Evolutionary conservation across 768 basidiomycete genomes (phyloP).

Genomic region (Serendipita sp.): DNA sequence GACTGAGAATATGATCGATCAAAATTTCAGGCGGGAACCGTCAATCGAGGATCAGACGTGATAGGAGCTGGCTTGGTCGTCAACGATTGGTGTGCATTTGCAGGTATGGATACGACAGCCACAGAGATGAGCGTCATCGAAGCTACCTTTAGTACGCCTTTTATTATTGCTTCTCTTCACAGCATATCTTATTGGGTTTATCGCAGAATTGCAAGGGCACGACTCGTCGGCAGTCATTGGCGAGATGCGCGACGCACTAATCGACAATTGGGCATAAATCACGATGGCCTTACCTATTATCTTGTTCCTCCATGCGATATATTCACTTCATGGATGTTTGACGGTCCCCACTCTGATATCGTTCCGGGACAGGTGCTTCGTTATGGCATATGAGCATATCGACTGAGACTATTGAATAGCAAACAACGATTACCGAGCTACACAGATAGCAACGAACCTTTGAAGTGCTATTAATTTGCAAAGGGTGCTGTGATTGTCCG

Average conservation of each 20-base stretch:
- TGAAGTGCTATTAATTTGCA: no score
- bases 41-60: conserved; percentile 96
- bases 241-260: conserved; percentile 81
- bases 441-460: no score
- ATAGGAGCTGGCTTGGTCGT: conserved; percentile 96
- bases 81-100: conserved; percentile 99
- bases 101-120: conserved; percentile 98
- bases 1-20: conserved; percentile 5
- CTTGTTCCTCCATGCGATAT: not conserved
- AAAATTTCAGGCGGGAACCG: conserved; percentile 69
- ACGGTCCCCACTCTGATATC: not conserved
- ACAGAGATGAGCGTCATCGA: conserved; percentile 98
- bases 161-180: not conserved
- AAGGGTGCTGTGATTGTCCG: no score
- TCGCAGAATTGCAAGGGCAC: conserved; percentile 69
- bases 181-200: conserved; percentile 7
- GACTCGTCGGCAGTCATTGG: conserved; percentile 68
- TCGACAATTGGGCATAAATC: conserved; percentile 77
- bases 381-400: no score
- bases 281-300: not conserved
- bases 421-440: no score
- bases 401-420: no score
- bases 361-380: no score
- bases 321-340: not conserved
- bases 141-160: conserved; percentile 75